A percentile compares a stretch with the other conserved stretches of the same genome.
Evolutionary conservation across 1,284 basidiomycete species (phyloP).

Genomic region (Trichosporon sp.): DNA sequence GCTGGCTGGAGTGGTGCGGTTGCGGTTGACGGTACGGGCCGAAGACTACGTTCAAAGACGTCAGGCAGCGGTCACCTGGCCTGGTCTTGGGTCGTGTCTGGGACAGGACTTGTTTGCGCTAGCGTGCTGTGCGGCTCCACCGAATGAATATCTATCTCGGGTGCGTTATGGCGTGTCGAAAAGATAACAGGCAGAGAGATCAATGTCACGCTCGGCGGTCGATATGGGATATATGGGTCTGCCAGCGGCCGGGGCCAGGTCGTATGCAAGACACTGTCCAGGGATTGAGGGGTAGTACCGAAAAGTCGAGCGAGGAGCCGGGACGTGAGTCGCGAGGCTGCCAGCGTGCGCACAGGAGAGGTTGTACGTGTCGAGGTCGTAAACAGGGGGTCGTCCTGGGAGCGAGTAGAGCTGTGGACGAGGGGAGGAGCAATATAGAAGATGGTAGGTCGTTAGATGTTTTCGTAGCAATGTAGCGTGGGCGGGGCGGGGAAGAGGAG

Average conservation of each 20-base stretch:
- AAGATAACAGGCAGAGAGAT: background rate
- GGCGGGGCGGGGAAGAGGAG: background rate
- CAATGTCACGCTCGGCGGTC: background rate
- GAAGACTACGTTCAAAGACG: background rate
- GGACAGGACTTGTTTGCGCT: background rate
- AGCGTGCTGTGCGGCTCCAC: background rate
- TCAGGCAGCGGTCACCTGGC: background rate
- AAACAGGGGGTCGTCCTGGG: background rate
- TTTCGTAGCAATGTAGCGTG: background rate
- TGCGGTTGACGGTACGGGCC: background rate
- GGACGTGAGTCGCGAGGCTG: background rate
- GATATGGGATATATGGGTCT: background rate
- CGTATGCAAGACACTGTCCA: constrained; percentile 1
- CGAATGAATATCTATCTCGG: background rate
- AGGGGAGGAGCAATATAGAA: background rate
- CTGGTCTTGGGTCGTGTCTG: background rate
- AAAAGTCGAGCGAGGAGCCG: background rate
- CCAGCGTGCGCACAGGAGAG: background rate
- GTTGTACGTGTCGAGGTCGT: background rate
- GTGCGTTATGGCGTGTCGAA: background rate
- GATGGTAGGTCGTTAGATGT: background rate
- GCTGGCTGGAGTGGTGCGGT: background rate
- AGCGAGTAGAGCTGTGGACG: background rate
- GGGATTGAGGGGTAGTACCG: background rate
- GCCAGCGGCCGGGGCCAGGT: background rate